Evolutionary conservation across 1,284 basidiomycete species (phyloP), one percentile per base, ranked within the genome.

Genomic region (Apiotrichum montevideense): DNA sequence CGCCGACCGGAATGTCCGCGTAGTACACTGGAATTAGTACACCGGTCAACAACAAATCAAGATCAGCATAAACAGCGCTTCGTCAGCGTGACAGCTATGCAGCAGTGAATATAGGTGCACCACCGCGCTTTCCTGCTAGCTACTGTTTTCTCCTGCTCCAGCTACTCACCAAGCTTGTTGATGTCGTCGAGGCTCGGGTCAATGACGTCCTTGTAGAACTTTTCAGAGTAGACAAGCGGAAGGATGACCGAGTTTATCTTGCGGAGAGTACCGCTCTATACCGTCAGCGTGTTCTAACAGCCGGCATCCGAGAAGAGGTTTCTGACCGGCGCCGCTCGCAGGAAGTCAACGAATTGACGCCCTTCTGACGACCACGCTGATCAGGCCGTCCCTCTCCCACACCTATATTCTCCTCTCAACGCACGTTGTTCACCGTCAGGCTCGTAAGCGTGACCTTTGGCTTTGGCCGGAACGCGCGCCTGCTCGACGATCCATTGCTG

Each of bases 1-100:
- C 72, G 33, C 75, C 75, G 37, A 77, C 75, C 37, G 75, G 75
- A 54, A 77, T 77, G 62, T 77, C 75, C 34, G 67, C 72, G 57
- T 75, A 77, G 63, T 77, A 77, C 43, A 77, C 74, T 71, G 47
- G 21, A 6, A 21, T 39, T 32, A 49, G 47, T 32, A 15, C 9
- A 46, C 32, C 35, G 43, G 51, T 49, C 34, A 46, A 21, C 40
- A 10, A 45, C 29, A 13, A 9, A 13, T 39, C 37, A 39, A 39
- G 37, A 13, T 39, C 37, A 39, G 37, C 13, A 39, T 8, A 39
- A 13, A 21, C 21, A 21, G 21, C 21, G 21, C 21, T 21, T 21
- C 21, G 21, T 21, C 21, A 21, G 21, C 21, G 21, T 21, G 21
- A 21, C 21, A 21, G 21, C 21, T 21, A 21, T 21, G 21, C 21